Conservation (phyloP, 257 asterid genomes). For the Verbena officinalis region DNA sequence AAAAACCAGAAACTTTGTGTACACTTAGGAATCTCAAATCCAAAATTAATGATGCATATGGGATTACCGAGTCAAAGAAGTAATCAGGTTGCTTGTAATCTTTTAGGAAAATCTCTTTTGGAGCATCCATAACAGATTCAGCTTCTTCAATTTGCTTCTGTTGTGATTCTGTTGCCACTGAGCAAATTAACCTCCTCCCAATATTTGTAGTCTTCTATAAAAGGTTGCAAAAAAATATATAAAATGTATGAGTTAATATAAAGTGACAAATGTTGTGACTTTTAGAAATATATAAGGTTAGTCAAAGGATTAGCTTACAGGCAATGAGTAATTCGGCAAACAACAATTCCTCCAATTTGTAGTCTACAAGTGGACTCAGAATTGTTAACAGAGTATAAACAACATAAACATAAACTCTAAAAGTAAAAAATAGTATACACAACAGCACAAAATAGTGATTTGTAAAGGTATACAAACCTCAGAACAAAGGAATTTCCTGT, state of each 20-base stretch:
- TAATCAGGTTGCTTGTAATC: constrained; percentile 71
- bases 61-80: constrained; percentile 55
- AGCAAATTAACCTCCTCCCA: constrained; percentile 51
- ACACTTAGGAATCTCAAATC: background rate
- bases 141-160: constrained; percentile 60
- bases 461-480: constrained; percentile 40
- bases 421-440: constrained; percentile 6
- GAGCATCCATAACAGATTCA: constrained; percentile 54
- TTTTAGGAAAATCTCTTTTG: constrained; percentile 68
- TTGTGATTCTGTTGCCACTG: constrained; percentile 57
- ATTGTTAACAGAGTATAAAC: constrained; percentile 4
- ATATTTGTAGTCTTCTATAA: constrained; percentile 39
- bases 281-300: background rate
- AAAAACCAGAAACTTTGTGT: background rate
- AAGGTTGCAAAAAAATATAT: background rate
- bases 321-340: constrained; percentile 38
- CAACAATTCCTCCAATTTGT: constrained; percentile 44
- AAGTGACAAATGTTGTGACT: background rate
- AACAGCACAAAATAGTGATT: background rate
- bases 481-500: constrained; percentile 30
- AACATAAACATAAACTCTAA: background rate
- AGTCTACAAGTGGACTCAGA: constrained; percentile 43
- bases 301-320: constrained; percentile 46
- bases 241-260: background rate
- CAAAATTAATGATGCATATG: constrained; percentile 7